These are phyloP conservation scores for Cyberlindnera saturnus DNA, from an alignment of 805 yeast species.

Conservation along the genomic window DNA sequence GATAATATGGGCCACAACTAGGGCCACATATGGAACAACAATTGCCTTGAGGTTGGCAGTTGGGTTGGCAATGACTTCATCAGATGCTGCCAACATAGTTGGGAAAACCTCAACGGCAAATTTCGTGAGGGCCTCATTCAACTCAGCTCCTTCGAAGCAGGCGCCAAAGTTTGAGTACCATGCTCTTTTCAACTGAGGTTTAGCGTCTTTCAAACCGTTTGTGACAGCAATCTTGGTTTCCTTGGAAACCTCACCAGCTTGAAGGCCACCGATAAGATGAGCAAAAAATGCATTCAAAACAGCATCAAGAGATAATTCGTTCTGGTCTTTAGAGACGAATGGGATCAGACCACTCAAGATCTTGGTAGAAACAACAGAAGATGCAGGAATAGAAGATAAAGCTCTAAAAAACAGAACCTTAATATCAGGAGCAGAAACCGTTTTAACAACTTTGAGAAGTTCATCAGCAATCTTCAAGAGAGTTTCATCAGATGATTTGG, in stretches of 20 bases:
- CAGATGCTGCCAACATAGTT: constrained; percentile 26
- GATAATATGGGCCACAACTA: constrained; percentile 22
- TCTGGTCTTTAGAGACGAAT: constrained; percentile 65
- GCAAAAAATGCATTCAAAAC: constrained; percentile 44
- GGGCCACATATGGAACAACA: constrained; percentile 47
- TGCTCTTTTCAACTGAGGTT: constrained; percentile 50
- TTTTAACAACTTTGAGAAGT: constrained; percentile 49
- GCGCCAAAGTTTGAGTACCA: constrained; percentile 59
- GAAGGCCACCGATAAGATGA: constrained; percentile 30
- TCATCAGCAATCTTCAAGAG: constrained; percentile 41
- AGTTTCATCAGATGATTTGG: constrained; percentile 25
- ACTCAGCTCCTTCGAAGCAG: constrained; percentile 15
- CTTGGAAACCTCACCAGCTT: constrained; percentile 12
- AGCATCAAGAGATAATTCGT: constrained; percentile 54
- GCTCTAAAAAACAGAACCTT: constrained; percentile 47
- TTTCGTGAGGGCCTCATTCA: constrained; percentile 4
- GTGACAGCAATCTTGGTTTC: constrained; percentile 23
- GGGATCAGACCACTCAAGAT: constrained; percentile 41
- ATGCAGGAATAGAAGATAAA: constrained; percentile 29
- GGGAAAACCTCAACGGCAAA: constrained; percentile 23
- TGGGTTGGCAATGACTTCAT: constrained; percentile 47
- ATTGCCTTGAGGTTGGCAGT: constrained; percentile 38
- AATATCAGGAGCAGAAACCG: constrained; percentile 58
- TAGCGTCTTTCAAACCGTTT: constrained; percentile 62
- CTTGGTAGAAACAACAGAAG: constrained; percentile 28